Evolutionary conservation across 306 rosid genomes (phyloP), one percentile per base, ranked within the genome.

Genomic region (Malus sylvestris): DNA sequence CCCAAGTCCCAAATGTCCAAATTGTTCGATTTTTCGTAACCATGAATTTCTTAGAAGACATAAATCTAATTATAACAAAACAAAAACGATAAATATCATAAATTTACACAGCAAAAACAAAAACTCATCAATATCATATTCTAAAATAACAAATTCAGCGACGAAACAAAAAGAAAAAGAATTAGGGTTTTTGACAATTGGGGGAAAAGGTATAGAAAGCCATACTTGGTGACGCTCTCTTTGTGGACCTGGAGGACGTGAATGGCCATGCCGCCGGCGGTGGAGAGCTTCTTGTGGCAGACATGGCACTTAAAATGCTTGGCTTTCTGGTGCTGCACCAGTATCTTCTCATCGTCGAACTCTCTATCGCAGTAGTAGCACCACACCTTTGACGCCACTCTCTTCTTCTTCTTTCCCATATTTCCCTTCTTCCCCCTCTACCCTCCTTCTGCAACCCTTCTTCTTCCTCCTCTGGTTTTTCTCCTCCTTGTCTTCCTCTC

Each of bases 171-270:
- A 40, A 51, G 46, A 11, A 29, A 5, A 49, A 11, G 40, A 63
- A 72, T 59, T 65, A 70, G 12, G 32, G 75, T 79, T 22, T 58
- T 58, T 16, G 65, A 33, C 19, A 29, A 22, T 25, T n/a, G 67
- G 35, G 22, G 38, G 38, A n/a, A 30, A 63, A 38, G 23, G 5
- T n/a, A 4, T 1, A 40, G 72, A 66, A 57, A 65, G 5, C 45
- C 9, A 45, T 83, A 96, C 99, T 92, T 91, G 87, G 93, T 86
- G 87, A 96, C 99, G 76, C 88, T 73, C 86, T 96, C 99, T 73
- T 96, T 96, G 89, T 96, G 99, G 64, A 96, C 99, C 88, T 96
- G 99, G 30, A 96, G 98, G 52, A 96, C 99, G 53, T 96, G 99
- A 71, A 96, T 96, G 87, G 96, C 88, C 99, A 96, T 96, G 70